phyloP scores from a whole-genome alignment of 2,329 filamentous ascomycete species.

The Torrubiellomyces zombiae region DNA sequence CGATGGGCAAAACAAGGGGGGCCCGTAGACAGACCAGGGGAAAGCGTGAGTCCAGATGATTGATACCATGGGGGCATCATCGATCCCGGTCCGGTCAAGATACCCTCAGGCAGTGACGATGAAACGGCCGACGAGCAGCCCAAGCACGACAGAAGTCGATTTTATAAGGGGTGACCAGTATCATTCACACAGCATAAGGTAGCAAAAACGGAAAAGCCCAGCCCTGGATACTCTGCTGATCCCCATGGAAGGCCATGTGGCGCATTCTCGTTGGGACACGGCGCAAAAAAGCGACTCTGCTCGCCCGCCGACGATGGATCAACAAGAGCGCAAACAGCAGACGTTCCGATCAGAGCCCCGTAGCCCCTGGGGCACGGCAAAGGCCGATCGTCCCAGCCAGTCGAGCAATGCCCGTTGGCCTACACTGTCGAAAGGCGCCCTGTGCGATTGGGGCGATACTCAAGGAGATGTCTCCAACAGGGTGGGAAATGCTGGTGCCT shows the following conservation, averaged over 20 bases:
- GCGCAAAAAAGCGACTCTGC: constrained; percentile 28
- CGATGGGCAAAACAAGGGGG: constrained; percentile 54
- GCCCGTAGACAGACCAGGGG: constrained; percentile 52
- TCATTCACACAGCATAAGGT: constrained; percentile 63
- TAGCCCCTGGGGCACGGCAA: constrained; percentile 64
- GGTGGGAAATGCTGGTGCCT: constrained; percentile 66
- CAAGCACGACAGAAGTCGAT: constrained; percentile 58
- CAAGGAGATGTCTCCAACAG: constrained; percentile 48
- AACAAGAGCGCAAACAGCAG: constrained; percentile 45
- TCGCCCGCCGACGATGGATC: constrained; percentile 30
- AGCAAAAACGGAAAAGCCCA: constrained; percentile 66
- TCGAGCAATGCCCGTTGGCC: constrained; percentile 48
- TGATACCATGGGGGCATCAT: constrained; percentile 50
- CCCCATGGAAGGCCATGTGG: constrained; percentile 65
- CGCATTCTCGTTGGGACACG: constrained; percentile 51
- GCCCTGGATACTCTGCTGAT: constrained; percentile 57
- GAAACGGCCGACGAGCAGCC: constrained; percentile 58
- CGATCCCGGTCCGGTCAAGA: constrained; percentile 57
- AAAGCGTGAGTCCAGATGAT: constrained; percentile 74
- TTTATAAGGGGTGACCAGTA: constrained; percentile 79
- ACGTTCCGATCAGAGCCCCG: constrained; percentile 54
- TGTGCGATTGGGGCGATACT: constrained; percentile 26
- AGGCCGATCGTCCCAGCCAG: constrained; percentile 41
- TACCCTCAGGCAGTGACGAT: constrained; percentile 65
- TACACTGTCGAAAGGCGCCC: constrained; percentile 63